Evolutionary conservation across 176 grass and related monocot species (phyloP).

Genomic region (Puya raimondii): DNA sequence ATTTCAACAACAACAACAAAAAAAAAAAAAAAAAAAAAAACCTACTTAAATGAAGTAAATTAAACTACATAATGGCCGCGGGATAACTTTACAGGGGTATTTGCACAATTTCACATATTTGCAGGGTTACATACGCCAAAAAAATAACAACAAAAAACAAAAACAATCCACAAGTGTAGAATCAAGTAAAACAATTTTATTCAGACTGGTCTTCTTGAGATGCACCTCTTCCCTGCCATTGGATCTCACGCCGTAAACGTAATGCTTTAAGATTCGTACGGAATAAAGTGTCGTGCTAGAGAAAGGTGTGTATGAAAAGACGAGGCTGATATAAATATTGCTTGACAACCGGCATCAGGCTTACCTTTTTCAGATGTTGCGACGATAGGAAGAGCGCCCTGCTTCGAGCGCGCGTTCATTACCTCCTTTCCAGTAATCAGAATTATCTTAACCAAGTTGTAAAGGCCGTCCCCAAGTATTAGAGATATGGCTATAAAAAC

Average conservation of each 20-base stretch:
- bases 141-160: too few species aligned
- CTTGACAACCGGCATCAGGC: background rate
- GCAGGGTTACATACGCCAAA: too few species aligned
- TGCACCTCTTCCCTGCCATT: too few species aligned
- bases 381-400: constrained; percentile 32
- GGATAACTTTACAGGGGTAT: too few species aligned
- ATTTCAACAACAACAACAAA: too few species aligned
- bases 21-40: constrained; percentile 15
- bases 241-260: background rate
- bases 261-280: background rate
- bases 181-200: too few species aligned
- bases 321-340: too few species aligned
- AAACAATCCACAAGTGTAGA: too few species aligned
- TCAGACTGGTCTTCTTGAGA: too few species aligned
- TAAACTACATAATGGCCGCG: background rate
- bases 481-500: constrained; percentile 86
- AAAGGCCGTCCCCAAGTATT: constrained; percentile 88
- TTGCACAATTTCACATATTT: too few species aligned
- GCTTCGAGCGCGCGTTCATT: constrained; percentile 46
- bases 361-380: constrained; percentile 24
- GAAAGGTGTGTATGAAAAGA: too few species aligned
- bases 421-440: constrained; percentile 61
- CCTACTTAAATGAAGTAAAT: background rate
- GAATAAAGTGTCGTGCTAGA: too few species aligned
- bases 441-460: constrained; percentile 90